phyloP scores from a whole-genome alignment of 345 rosid species.

The Anastatica hierochuntica region DNA sequence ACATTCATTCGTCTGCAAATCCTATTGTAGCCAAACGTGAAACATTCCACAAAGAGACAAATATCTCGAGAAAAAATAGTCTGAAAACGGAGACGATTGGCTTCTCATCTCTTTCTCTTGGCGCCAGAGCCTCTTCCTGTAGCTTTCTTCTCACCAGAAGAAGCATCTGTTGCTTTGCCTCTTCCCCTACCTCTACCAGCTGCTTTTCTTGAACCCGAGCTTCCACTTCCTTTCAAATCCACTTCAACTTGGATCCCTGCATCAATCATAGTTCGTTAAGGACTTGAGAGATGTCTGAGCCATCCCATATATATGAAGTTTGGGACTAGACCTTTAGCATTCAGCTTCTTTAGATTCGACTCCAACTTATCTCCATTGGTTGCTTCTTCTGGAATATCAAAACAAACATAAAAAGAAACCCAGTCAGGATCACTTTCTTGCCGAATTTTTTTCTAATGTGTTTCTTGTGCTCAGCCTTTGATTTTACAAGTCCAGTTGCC shows the following conservation, averaged over 20 bases:
- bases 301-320: background rate
- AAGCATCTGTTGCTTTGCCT: slow-evolving; percentile 37
- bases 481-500: slow-evolving; percentile 1
- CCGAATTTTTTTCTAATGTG: background rate
- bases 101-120: slow-evolving; percentile 60
- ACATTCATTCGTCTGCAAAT: no score
- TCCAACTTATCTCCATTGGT: slow-evolving; percentile 52
- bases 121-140: slow-evolving; percentile 57
- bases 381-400: slow-evolving; percentile 32
- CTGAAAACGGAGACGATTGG: background rate
- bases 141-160: slow-evolving; percentile 41
- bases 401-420: background rate
- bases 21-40: background rate
- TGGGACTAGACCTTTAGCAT: slow-evolving; percentile 47
- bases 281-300: background rate
- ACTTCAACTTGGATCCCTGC: slow-evolving; percentile 71
- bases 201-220: slow-evolving; percentile 43
- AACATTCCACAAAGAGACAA: background rate
- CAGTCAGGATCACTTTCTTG: slow-evolving; percentile 3
- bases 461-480: background rate
- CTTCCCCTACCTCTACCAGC: slow-evolving; percentile 24
- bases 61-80: background rate
- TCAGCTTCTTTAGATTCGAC: slow-evolving; percentile 58
- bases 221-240: slow-evolving; percentile 51
- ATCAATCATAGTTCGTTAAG: background rate